A percentile compares a stretch with the other conserved stretches of the same genome.
phyloP scores from a whole-genome alignment of 1,139 yeast genomes.

The Casaregolazyma suthepensis region DNA sequence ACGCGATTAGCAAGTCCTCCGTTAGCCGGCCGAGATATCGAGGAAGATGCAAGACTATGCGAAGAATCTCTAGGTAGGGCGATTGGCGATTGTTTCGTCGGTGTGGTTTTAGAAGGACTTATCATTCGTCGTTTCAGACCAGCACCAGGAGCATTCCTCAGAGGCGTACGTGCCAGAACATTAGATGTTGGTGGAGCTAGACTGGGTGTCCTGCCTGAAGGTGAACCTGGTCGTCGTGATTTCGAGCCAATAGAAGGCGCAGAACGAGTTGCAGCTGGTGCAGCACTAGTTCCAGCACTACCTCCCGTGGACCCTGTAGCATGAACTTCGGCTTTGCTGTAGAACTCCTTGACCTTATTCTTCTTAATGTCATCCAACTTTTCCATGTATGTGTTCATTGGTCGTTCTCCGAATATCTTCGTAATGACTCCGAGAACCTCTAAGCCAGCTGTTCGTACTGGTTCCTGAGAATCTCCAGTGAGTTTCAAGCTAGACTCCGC shows the following conservation, averaged over 20 bases:
- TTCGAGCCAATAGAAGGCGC: conserved; percentile 1
- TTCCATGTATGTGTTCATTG: conserved; percentile 53
- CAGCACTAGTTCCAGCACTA: conserved; percentile 17
- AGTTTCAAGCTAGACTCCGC: conserved; percentile 54
- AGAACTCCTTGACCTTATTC: conserved; percentile 57
- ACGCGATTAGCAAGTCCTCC: conserved; percentile 16
- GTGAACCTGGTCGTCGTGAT: neutral
- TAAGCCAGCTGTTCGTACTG: conserved; percentile 73
- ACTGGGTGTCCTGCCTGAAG: conserved; percentile 2
- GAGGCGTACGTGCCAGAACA: conserved; percentile 8
- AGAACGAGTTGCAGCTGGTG: conserved; percentile 9
- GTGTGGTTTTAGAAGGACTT: conserved; percentile 6
- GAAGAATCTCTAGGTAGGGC: conserved; percentile 7
- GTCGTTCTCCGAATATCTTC: conserved; percentile 75
- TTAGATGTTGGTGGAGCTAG: conserved; percentile 2
- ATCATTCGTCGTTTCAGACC: conserved; percentile 9
- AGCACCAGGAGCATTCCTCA: conserved; percentile 6
- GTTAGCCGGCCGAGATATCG: neutral
- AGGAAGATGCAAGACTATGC: conserved; percentile 4
- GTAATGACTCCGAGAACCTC: conserved; percentile 76
- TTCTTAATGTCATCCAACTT: conserved; percentile 66
- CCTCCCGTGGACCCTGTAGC: conserved; percentile 30
- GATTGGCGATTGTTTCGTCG: conserved; percentile 6
- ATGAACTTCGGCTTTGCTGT: conserved; percentile 51
- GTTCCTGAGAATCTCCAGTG: conserved; percentile 77